Percentiles rank a stretch among this genome's conserved stretches.
These are phyloP conservation scores for Penicillium occitanis DNA, from an alignment of 2,329 filamentous ascomycete species.

Conservation along the genomic window DNA sequence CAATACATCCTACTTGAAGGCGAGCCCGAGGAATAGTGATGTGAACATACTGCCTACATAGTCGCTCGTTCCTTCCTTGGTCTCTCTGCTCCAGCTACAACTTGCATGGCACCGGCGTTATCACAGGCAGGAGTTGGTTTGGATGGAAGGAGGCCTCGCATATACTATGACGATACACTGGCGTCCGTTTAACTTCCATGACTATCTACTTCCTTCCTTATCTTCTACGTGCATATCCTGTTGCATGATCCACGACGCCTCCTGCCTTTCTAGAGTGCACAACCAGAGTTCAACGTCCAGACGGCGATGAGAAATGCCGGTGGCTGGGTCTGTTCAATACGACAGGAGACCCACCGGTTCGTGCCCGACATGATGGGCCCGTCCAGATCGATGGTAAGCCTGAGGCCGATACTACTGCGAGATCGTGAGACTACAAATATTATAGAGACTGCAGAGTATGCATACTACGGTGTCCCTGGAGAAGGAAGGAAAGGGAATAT, in stretches of 20 bases:
- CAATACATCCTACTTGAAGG: slow-evolving; percentile 88
- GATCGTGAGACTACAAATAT: neutral
- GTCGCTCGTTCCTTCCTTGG: slow-evolving; percentile 4
- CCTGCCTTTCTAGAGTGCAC: neutral
- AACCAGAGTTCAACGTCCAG: neutral
- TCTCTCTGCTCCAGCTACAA: slow-evolving; percentile 11
- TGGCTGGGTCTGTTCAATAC: neutral
- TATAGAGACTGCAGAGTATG: no score
- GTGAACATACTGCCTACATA: slow-evolving; percentile 6
- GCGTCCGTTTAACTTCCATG: neutral
- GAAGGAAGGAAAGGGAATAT: neutral
- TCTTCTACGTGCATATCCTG: neutral
- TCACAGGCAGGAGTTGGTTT: slow-evolving; percentile 20
- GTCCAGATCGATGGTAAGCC: neutral
- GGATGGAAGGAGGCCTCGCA: neutral
- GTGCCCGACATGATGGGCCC: neutral
- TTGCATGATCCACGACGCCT: neutral
- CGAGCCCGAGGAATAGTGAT: slow-evolving; percentile 58
- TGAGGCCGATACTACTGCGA: neutral
- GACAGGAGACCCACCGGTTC: neutral
- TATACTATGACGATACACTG: slow-evolving; percentile 7
- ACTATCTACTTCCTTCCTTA: neutral
- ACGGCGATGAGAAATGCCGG: neutral
- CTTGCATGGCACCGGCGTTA: slow-evolving; percentile 39
- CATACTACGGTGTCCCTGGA: neutral